Evolutionary conservation across 371 early-diverging fungal genomes (phyloP).

Genomic region (Haplosporangium sp.): DNA sequence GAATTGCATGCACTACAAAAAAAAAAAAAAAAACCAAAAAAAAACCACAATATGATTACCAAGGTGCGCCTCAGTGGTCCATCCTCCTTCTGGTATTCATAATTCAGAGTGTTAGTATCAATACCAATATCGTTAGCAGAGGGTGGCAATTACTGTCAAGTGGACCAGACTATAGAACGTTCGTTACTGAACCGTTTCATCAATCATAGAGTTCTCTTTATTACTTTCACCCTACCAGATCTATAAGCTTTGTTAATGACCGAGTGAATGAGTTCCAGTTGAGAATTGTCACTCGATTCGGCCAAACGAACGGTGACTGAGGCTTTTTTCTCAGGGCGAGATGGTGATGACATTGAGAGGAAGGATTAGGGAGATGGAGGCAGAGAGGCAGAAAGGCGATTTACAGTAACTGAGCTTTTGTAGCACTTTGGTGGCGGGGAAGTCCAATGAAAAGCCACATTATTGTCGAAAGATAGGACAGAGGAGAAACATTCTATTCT

Average conservation of each 20-base stretch:
- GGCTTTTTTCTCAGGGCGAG: slow-evolving; percentile 42
- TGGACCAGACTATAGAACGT: too few relatives aligned
- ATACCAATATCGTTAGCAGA: not conserved
- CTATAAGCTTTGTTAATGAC: slow-evolving; percentile 52
- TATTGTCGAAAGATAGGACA: too few relatives aligned
- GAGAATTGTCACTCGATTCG: slow-evolving; percentile 11
- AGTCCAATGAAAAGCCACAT: not conserved
- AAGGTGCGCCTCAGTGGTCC: slow-evolving; percentile 53
- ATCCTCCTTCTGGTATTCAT: slow-evolving; percentile 41
- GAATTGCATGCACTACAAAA: not conserved
- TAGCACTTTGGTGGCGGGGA: not conserved
- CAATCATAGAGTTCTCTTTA: not conserved
- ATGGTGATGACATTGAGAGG: not conserved
- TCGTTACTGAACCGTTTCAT: too few relatives aligned
- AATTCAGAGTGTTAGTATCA: not conserved
- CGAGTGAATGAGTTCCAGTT: slow-evolving; percentile 31
- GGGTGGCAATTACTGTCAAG: not conserved
- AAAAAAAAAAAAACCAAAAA: not conserved
- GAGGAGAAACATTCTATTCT: too few relatives aligned
- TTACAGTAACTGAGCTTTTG: not conserved
- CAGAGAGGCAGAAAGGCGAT: not conserved
- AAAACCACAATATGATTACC: not conserved
- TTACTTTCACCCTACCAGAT: slow-evolving; percentile 19
- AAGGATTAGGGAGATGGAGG: too few relatives aligned
- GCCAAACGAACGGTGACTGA: slow-evolving; percentile 45